A percentile compares a stretch with the other conserved stretches of the same genome.
phyloP scores from a whole-genome alignment of 495 filamentous ascomycete genomes.

The Penicillium ochrochloron region DNA sequence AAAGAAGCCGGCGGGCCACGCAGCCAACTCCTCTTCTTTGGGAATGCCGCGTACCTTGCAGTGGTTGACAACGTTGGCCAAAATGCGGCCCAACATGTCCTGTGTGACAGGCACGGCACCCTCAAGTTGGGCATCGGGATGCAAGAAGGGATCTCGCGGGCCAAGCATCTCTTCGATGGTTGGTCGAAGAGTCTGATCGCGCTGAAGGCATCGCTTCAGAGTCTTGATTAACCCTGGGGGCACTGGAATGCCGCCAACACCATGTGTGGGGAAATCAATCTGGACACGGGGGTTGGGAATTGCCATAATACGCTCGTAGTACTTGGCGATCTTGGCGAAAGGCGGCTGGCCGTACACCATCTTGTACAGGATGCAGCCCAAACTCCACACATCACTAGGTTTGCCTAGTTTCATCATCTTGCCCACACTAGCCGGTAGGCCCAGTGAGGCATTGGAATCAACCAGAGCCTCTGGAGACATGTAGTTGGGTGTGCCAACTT shows the following conservation, averaged over 20 bases:
- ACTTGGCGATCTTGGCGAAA: slow-evolving; percentile 88
- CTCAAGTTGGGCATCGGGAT: slow-evolving; percentile 70
- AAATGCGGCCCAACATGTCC: slow-evolving; percentile 75
- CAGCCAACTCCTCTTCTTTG: slow-evolving; percentile 68
- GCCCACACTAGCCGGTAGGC: slow-evolving; percentile 59
- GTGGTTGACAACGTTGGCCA: slow-evolving; percentile 76
- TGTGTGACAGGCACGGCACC: slow-evolving; percentile 72
- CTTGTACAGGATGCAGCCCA: slow-evolving; percentile 96
- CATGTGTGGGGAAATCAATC: slow-evolving; percentile 79
- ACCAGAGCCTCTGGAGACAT: slow-evolving; percentile 95
- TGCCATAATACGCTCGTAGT: slow-evolving; percentile 72
- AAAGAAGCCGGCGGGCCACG: slow-evolving; percentile 73
- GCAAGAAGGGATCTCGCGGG: slow-evolving; percentile 76
- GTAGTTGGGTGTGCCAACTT: slow-evolving; percentile 96
- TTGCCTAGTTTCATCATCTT: slow-evolving; percentile 96
- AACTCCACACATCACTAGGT: slow-evolving; percentile 91
- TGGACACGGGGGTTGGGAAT: slow-evolving; percentile 86
- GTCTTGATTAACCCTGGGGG: slow-evolving; percentile 73
- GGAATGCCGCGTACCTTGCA: slow-evolving; percentile 69
- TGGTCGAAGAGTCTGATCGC: slow-evolving; percentile 77
- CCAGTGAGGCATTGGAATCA: slow-evolving; percentile 75
- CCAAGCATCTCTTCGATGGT: slow-evolving; percentile 76
- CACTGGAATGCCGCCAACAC: slow-evolving; percentile 73
- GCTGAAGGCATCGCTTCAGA: slow-evolving; percentile 76
- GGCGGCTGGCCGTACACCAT: slow-evolving; percentile 94